Conservation (phyloP, 2,329 filamentous ascomycete genomes). For the Colletotrichum musicola region DNA sequence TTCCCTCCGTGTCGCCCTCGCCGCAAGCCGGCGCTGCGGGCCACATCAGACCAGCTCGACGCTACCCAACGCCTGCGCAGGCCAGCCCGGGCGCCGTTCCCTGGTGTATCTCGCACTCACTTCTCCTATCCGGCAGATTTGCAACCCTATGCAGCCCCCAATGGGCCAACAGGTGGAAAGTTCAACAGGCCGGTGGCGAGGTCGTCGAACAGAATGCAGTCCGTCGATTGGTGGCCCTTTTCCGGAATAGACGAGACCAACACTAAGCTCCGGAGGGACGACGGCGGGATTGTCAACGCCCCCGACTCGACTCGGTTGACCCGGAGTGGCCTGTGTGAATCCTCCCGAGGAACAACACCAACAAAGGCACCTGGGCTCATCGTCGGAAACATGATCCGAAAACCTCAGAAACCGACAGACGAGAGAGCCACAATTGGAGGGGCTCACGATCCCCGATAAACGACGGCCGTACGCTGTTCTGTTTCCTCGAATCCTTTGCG, state of each 20-base stretch:
- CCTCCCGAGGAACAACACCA: neutral
- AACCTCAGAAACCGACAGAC: neutral
- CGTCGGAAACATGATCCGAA: constrained; percentile 29
- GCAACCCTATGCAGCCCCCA: constrained; percentile 18
- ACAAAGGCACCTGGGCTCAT: constrained; percentile 23
- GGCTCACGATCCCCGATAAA: constrained; percentile 19
- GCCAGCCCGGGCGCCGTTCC: constrained; percentile 6
- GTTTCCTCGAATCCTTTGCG: constrained; percentile 18
- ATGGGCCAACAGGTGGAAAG: neutral
- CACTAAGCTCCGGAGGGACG: constrained; percentile 1
- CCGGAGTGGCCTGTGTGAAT: constrained; percentile 28
- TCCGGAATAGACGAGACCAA: neutral
- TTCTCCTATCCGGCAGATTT: constrained; percentile 18
- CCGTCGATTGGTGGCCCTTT: constrained; percentile 15
- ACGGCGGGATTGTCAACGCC: constrained; percentile 12
- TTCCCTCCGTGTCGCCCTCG: constrained; percentile 22
- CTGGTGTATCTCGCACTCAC: neutral
- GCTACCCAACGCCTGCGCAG: constrained; percentile 6
- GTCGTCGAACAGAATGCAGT: neutral
- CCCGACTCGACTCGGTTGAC: neutral
- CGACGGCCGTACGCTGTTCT: constrained; percentile 7
- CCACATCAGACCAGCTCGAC: constrained; percentile 15
- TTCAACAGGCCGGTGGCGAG: constrained; percentile 2
- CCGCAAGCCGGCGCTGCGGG: constrained; percentile 20
- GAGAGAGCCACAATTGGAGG: constrained; percentile 9